Conservation (phyloP, 352 stramenopile species). For the Plasmopara muralis region DNA sequence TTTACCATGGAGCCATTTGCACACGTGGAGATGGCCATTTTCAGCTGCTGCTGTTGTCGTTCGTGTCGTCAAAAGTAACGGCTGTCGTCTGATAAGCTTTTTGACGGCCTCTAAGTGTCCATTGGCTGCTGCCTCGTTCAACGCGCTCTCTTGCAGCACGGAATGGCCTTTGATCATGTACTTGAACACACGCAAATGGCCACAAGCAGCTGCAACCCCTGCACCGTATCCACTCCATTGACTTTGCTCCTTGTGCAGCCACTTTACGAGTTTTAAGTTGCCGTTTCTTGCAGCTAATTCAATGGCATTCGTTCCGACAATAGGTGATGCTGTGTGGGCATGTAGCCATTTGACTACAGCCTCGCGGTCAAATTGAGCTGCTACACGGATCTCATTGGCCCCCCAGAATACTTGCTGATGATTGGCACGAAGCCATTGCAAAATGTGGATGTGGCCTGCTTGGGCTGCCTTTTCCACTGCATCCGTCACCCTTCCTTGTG, state of each 20-base stretch:
- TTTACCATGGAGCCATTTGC: constrained; percentile 23
- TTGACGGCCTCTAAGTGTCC: constrained; percentile 20
- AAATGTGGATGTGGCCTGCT: constrained; percentile 13
- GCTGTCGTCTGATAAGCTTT: constrained; percentile 15
- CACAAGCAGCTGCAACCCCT: constrained; percentile 19
- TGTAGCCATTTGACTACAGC: constrained; percentile 31
- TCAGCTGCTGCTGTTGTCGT: constrained; percentile 20
- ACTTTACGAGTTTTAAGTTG: constrained; percentile 27
- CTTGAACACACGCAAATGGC: constrained; percentile 17
- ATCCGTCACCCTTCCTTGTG: constrained; percentile 20
- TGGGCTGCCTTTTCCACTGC: constrained; percentile 21
- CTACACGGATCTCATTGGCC: constrained; percentile 25
- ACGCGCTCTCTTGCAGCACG: constrained; percentile 16
- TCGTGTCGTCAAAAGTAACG: constrained; percentile 22
- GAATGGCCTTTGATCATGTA: constrained; percentile 22
- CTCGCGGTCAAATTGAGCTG: constrained; percentile 25
- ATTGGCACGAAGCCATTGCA: constrained; percentile 24
- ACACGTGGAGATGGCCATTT: constrained; percentile 21
- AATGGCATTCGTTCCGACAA: constrained; percentile 26
- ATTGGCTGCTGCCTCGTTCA: constrained; percentile 27
- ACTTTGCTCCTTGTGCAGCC: constrained; percentile 7
- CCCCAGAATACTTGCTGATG: constrained; percentile 27
- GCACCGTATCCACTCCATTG: constrained; percentile 32
- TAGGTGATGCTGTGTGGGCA: constrained; percentile 19
- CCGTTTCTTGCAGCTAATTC: constrained; percentile 26